Percentiles rank a stretch among this genome's conserved stretches.
phyloP scores from a whole-genome alignment of 2,329 filamentous ascomycete species.

The Fusarium temperatum region DNA sequence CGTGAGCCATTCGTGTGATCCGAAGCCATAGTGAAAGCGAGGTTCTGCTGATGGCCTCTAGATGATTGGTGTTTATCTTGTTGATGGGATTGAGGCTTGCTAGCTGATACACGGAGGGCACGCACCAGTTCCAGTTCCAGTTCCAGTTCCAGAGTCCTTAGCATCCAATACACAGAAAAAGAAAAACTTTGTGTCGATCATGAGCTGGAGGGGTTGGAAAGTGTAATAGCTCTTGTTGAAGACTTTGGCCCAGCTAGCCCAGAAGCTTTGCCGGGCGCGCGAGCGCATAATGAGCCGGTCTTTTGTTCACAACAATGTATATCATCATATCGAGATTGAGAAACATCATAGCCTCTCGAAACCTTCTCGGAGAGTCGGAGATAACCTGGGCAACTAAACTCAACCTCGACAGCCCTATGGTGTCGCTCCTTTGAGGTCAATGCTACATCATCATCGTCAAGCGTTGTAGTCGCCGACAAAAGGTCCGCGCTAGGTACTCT shows the following conservation, averaged over 20 bases:
- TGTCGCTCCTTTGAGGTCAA: not conserved
- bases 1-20: not conserved
- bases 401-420: constrained; percentile 24
- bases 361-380: constrained; percentile 2
- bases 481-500: constrained; percentile 13
- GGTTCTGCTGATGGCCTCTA: not conserved
- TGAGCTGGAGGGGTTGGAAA: constrained; percentile 17
- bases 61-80: not conserved
- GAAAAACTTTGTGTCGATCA: constrained; percentile 28
- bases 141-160: not conserved
- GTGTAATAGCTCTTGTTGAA: not conserved
- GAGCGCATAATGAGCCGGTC: not conserved
- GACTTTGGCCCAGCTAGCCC: not conserved
- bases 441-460: constrained; percentile 1
- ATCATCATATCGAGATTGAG: not conserved
- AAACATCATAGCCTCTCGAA: constrained; percentile 3
- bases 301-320: not conserved
- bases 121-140: not conserved
- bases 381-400: not conserved
- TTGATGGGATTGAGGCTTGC: constrained; percentile 22
- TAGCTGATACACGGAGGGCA: not conserved
- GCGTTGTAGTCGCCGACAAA: not conserved
- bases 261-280: not conserved
- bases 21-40: constrained; percentile 10
- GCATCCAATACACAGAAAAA: constrained; percentile 7